These are phyloP conservation scores for Urostyla sp. DNA, from an alignment of 73 alveolate genomes.

Conservation along the genomic window DNA sequence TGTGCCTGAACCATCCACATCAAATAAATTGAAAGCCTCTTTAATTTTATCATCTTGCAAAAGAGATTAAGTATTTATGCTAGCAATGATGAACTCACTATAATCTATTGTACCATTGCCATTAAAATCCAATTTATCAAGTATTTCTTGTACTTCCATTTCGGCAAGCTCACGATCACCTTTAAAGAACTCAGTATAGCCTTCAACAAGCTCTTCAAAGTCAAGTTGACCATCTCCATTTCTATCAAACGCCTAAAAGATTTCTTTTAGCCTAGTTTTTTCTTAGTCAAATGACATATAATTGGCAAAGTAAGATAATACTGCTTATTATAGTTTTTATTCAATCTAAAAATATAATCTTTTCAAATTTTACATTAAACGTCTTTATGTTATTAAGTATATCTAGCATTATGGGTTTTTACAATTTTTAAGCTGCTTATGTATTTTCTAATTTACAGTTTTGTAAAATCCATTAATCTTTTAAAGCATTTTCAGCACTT, in stretches of 20 bases:
- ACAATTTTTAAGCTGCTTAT: constrained; percentile 1
- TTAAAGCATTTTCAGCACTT: constrained; percentile 80
- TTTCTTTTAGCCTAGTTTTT: constrained; percentile 57
- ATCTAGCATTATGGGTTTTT: constrained; percentile 36
- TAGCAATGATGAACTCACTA: constrained; percentile 77
- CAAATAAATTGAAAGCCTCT: constrained; percentile 55
- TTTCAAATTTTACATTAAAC: constrained; percentile 5
- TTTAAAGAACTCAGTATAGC: constrained; percentile 48
- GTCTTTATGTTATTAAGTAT: constrained; percentile 1
- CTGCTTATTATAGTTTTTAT: constrained; percentile 67
- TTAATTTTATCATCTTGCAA: constrained; percentile 57
- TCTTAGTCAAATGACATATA: constrained; percentile 60
- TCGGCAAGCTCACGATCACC: constrained; percentile 43
- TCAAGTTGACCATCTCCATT: constrained; percentile 72
- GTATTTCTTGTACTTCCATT: constrained; percentile 52
- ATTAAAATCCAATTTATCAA: constrained; percentile 72
- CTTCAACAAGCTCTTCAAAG: constrained; percentile 66
- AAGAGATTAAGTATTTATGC: constrained; percentile 55
- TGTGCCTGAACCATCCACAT: constrained; percentile 56
- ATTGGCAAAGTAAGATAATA: constrained; percentile 67
- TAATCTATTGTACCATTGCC: constrained; percentile 73
- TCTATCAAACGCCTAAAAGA: constrained; percentile 69
- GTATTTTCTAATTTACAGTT: not conserved
- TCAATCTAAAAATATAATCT: not conserved
- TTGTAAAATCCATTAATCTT: constrained; percentile 84